Conservation (phyloP, 1,284 basidiomycete species). For the Malassezia japonica region DNA sequence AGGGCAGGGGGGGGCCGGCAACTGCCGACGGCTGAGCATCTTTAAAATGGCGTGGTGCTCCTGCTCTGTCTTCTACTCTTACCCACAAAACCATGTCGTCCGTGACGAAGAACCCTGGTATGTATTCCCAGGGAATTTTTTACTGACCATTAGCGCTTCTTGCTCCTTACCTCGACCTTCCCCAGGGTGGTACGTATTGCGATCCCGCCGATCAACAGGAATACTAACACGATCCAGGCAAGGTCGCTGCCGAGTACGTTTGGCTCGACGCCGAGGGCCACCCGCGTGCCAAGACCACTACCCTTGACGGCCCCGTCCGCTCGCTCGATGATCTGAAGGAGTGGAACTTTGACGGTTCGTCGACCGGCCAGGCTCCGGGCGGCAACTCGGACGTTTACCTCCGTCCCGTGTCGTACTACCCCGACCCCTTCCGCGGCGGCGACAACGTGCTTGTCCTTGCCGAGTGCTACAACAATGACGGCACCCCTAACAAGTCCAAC, state of each 20-base stretch:
- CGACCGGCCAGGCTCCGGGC: constrained; percentile 57
- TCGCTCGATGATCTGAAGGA: constrained; percentile 62
- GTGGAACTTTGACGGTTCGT: constrained; percentile 92
- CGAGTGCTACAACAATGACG: constrained; percentile 97
- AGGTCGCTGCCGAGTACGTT: constrained; percentile 46
- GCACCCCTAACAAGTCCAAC: constrained; percentile 96
- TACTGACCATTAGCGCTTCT: constrained; percentile 3
- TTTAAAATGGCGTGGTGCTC: too few species aligned
- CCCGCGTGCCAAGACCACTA: constrained; percentile 51
- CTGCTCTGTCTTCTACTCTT: neutral
- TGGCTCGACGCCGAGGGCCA: constrained; percentile 52
- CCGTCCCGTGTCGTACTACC: constrained; percentile 92
- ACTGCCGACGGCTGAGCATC: too few species aligned
- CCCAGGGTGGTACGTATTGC: constrained; percentile 19
- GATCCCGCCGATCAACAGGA: too few species aligned
- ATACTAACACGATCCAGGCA: too few species aligned
- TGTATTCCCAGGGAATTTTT: neutral
- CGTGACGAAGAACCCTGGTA: constrained; percentile 5
- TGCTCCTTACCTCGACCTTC: constrained; percentile 27
- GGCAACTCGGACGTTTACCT: constrained; percentile 98
- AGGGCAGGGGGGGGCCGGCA: too few species aligned
- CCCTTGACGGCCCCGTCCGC: constrained; percentile 70
- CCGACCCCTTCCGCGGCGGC: constrained; percentile 96
- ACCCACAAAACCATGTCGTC: constrained; percentile 2
- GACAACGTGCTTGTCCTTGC: constrained; percentile 56